These are phyloP conservation scores for Carex kokanica DNA, from an alignment of 176 grass and related monocot genomes.

Conservation along the genomic window DNA sequence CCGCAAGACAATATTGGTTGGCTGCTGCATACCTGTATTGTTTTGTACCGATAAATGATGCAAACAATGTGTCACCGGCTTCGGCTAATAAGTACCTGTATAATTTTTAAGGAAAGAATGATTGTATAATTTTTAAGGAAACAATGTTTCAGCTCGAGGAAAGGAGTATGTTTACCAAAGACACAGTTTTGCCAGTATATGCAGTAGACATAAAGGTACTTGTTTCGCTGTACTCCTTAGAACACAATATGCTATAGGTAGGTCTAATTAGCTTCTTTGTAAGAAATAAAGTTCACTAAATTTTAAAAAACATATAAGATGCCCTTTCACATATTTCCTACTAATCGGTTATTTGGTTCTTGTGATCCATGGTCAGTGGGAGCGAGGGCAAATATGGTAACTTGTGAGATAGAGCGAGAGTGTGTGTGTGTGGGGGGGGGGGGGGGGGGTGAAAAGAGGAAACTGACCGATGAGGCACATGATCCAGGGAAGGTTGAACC, in stretches of 20 bases:
- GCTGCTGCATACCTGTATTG: conserved; percentile 64
- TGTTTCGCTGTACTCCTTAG: neutral
- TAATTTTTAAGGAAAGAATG: conserved; percentile 20
- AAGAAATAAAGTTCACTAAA: neutral
- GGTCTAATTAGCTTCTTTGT: neutral
- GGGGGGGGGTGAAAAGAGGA: too few species aligned
- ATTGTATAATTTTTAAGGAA: too few species aligned
- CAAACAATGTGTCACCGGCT: conserved; percentile 80
- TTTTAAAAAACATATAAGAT: neutral
- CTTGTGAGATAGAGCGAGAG: too few species aligned
- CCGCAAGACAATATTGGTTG: neutral
- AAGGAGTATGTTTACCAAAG: neutral
- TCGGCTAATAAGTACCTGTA: conserved; percentile 95
- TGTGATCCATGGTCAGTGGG: neutral
- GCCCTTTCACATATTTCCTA: neutral
- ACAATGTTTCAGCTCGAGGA: neutral
- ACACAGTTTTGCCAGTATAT: neutral
- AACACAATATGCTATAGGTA: neutral
- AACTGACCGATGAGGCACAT: conserved; percentile 77
- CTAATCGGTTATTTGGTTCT: neutral
- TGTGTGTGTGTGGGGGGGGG: too few species aligned
- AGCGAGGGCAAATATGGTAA: neutral
- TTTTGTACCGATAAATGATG: conserved; percentile 95
- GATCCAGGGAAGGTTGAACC: conserved; percentile 91
- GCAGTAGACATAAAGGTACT: neutral